Evolutionary conservation across 768 basidiomycete species (phyloP).

Genomic region (Naganishia vaughanmartiniae): DNA sequence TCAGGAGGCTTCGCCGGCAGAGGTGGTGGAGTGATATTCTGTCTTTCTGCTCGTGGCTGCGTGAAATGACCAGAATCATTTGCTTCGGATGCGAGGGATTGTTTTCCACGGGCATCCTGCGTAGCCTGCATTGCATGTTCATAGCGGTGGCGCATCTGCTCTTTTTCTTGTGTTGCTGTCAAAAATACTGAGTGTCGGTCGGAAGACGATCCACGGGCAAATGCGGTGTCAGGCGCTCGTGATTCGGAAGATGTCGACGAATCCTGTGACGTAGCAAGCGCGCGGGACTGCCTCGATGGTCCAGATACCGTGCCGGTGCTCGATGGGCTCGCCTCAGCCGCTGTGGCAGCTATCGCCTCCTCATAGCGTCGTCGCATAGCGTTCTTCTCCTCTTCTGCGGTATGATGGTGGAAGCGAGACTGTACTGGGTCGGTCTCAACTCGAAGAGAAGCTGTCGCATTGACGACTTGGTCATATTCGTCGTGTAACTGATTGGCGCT

Average conservation of each 20-base stretch:
- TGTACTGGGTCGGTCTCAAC: conserved; percentile 2
- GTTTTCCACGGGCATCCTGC: neutral
- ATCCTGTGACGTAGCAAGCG: neutral
- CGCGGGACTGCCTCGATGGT: neutral
- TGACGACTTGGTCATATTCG: conserved; percentile 41
- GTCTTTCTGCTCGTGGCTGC: neutral
- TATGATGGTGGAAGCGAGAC: neutral
- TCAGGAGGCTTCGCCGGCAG: conserved; percentile 12
- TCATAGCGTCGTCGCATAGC: conserved; percentile 42
- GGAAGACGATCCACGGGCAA: neutral
- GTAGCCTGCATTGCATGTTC: conserved; percentile 40
- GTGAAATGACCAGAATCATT: conserved; percentile 5
- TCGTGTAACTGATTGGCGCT: conserved; percentile 39
- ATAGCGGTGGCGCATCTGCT: conserved; percentile 40
- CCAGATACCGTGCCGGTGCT: conserved; percentile 13
- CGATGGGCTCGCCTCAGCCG: neutral
- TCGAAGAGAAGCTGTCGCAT: conserved; percentile 16
- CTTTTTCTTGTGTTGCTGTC: conserved; percentile 43
- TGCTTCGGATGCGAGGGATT: neutral
- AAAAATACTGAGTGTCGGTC: neutral
- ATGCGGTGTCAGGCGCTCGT: no score
- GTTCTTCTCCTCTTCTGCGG: conserved; percentile 45
- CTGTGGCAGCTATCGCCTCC: conserved; percentile 35
- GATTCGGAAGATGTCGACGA: no score
- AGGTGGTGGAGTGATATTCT: neutral